Conservation (phyloP, 2,329 filamentous ascomycete species). For the Cordyceps cateniannulata region DNA sequence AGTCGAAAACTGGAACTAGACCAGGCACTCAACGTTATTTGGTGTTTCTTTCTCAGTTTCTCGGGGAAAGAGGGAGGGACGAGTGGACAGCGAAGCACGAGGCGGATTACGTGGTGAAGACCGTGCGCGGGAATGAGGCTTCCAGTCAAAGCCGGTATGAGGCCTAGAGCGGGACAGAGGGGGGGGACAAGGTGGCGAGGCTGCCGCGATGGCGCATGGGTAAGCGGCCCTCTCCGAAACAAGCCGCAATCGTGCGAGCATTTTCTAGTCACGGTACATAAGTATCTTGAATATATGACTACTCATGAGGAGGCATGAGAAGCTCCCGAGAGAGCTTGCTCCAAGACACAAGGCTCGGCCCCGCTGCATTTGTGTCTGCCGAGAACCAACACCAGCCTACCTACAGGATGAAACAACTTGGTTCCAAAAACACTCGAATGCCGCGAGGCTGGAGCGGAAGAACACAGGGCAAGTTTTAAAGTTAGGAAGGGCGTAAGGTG, state of each 20-base stretch:
- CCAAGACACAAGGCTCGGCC: no score
- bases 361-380: not conserved
- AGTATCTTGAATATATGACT: no score
- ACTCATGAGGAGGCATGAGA: no score
- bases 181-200: not conserved
- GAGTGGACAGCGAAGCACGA: not conserved
- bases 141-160: not conserved
- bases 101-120: not conserved
- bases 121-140: slow-evolving; percentile 8
- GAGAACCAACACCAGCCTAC: not conserved
- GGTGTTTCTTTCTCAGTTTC: no score
- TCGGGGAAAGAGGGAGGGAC: no score
- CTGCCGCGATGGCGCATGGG: not conserved
- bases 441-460: not conserved
- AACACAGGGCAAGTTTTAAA: not conserved
- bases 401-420: not conserved
- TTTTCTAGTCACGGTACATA: not conserved
- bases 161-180: not conserved
- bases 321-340: no score
- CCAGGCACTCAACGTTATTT: not conserved
- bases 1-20: not conserved
- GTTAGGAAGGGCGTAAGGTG: not conserved
- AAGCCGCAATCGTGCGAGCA: no score
- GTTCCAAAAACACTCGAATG: not conserved
- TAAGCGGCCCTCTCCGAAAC: not conserved